Percentiles rank a stretch among this genome's conserved stretches.
Evolutionary conservation across 2,329 filamentous ascomycete species (phyloP).

Genomic region (Lachnellula hyalina): DNA sequence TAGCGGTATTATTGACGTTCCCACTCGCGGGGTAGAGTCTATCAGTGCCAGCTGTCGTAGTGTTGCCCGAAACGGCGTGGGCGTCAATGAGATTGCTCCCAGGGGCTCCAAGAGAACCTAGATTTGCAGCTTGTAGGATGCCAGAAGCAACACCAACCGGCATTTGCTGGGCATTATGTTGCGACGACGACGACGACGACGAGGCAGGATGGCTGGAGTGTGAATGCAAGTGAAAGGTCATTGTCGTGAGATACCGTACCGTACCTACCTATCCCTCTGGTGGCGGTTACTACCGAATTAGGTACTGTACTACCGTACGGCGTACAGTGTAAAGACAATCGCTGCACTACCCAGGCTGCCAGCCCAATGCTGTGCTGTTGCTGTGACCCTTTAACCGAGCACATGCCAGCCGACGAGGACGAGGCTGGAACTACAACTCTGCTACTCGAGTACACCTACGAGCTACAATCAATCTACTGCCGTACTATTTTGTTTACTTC

Average conservation of each 20-base stretch:
- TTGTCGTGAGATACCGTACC: not conserved
- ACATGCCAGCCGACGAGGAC: too few relatives aligned
- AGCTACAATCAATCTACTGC: too few relatives aligned
- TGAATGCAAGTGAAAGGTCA: slow-evolving; percentile 23
- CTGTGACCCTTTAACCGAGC: too few relatives aligned
- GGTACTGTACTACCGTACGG: too few relatives aligned
- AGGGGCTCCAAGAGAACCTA: slow-evolving; percentile 28
- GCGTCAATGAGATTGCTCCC: slow-evolving; percentile 20
- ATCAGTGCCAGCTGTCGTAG: slow-evolving; percentile 37
- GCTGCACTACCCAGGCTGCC: too few relatives aligned
- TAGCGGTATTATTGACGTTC: slow-evolving; percentile 28
- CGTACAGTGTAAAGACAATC: too few relatives aligned
- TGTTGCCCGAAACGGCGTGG: slow-evolving; percentile 9
- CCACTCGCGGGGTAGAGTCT: slow-evolving; percentile 35
- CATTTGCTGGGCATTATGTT: slow-evolving; percentile 20
- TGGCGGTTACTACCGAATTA: too few relatives aligned
- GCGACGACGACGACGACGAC: slow-evolving; percentile 20
- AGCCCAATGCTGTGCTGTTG: too few relatives aligned
- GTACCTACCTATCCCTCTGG: too few relatives aligned
- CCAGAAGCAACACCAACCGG: slow-evolving; percentile 21
- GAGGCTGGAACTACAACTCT: too few relatives aligned
- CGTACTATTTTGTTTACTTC: too few relatives aligned
- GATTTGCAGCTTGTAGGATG: slow-evolving; percentile 26
- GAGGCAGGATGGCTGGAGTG: slow-evolving; percentile 6
- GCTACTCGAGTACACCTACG: too few relatives aligned